Evolutionary conservation across 2,329 filamentous ascomycete genomes (phyloP), one percentile per base, ranked within the genome.

Genomic region (Fusarium coicis): DNA sequence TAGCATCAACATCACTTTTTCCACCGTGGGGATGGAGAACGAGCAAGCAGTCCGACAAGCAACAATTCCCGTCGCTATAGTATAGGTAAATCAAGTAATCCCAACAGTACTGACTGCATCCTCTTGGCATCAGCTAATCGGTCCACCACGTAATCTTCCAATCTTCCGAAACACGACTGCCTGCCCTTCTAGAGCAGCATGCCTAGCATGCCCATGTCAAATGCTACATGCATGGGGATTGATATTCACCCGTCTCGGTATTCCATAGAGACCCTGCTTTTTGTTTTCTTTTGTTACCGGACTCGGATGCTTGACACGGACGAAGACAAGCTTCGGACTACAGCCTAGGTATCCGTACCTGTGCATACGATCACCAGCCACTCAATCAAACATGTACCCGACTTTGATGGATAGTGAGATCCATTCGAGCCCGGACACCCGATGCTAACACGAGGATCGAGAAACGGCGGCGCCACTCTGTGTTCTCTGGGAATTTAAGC

Each of bases 141-240:
- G 64, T 68, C 70, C 72, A 76, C 66, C 66, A 57, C 72, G 67
- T 76, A 76, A 74, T 76, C 50, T 73, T 74, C 69, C 68, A 76
- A 76, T 76, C 46, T 74, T 75, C 74, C 73, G 68, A 76, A 68
- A 72, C 63, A 65, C 42, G 66, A 75, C 63, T 75, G 70, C 74
- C 52, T 72, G 47, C 36, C 46, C 63, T 67, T 40, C 66, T 60
- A 71, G 59, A 75, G 70, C 52, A 36, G 55, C 44, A 72, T 53
- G 42, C 43, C 46, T 47, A 36, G 55, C 44, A 72, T 53, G 42
- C 43, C 46, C 37, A 70, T 40, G 66, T 61, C 54, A 43, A 64
- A 70, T 57, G 23, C 68, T 56, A 54, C 60, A 55, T 69, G 36
- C 43, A 66, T 59, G 64, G 61, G 57, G 64, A 30, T 32, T 52